Base-by-base conservation (phyloP, 1,284 basidiomycete genomes). In the Pseudozyma hubeiensis region DNA sequence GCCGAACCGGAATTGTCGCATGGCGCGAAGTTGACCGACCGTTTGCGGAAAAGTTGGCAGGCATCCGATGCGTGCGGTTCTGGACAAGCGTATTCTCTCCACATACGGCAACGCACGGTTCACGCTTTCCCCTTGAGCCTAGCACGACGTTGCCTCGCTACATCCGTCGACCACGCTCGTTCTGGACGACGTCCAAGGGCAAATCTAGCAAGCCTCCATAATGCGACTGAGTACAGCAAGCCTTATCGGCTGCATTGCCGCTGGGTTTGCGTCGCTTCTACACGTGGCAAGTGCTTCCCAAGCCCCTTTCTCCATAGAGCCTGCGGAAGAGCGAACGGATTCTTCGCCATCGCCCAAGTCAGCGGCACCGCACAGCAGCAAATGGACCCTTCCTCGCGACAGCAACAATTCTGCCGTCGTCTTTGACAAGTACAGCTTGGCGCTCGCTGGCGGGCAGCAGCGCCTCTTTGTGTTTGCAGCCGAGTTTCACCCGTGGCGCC, bases 401-500 rank as follows among this genome's bases (percentile, higher is more conserved):
- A 74, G 64, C 62, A 62, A 57, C 57, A 74, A 64, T 44, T 44
- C 60, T 9, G 71, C 71, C 7, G 53, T 75, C 48, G 63, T 75
- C n/a, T 69, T 59, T 16, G 71, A 75, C 63, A 69, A 66, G 39
- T 70, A 75, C 55, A 75, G 71, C 52, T 33, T 70, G 14, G 66
- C 66, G 9, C 49, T 75, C 14, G 71, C 51, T 10, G 63, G 56
- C 2, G 66, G 71, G 19, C 57, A 62, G 29, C 54, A 65, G 59
- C 46, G 66, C 4, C 47, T 75, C 33, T 75, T 70, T 35, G 53
- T 75, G 45, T 47, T 69, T 40, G 62, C 66, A 6, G 66, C 64
- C 47, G 92, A 93, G 83, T 92, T 93, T 81, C 92, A 93, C 78
- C 89, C 92, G 0, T 94, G 91, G 85, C 88, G 92, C 19, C 86